Evolutionary conservation across 2,329 filamentous ascomycete species (phyloP).

Genomic region (Talaromyces pinophilus): DNA sequence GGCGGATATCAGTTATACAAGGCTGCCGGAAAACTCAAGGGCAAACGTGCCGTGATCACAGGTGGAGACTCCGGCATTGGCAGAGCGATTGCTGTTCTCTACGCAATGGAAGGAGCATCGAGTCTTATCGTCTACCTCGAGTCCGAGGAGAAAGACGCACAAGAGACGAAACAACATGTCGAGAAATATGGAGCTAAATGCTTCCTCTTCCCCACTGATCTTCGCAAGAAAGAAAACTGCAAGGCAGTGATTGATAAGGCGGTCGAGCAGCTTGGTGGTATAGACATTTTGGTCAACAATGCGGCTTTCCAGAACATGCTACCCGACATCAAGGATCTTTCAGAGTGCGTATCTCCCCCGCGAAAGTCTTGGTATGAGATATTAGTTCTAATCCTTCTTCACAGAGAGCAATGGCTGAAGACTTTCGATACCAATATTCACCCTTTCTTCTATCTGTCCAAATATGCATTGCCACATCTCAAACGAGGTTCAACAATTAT

Average conservation of each 20-base stretch:
- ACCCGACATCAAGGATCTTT: conserved; percentile 68
- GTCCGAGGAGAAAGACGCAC: conserved; percentile 73
- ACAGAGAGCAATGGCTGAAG: conserved; percentile 72
- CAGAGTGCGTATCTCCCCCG: conserved; percentile 56
- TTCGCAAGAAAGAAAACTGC: conserved; percentile 68
- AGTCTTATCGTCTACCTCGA: conserved; percentile 72
- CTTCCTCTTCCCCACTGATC: conserved; percentile 63
- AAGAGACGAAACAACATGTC: conserved; percentile 70
- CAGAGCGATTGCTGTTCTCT: conserved; percentile 72
- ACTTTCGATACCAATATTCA: conserved; percentile 86
- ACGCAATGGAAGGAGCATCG: conserved; percentile 77
- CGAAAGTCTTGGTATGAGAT: too few relatives aligned
- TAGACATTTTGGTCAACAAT: conserved; percentile 71
- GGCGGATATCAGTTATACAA: conserved; percentile 71
- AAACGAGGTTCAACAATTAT: conserved; percentile 73
- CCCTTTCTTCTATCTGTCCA: conserved; percentile 76
- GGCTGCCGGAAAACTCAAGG: conserved; percentile 72
- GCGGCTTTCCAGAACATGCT: conserved; percentile 74
- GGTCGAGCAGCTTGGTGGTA: conserved; percentile 63
- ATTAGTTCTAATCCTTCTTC: background rate
- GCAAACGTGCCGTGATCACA: conserved; percentile 76
- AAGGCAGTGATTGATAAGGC: conserved; percentile 68
- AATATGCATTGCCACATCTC: conserved; percentile 75
- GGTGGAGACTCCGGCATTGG: conserved; percentile 81
- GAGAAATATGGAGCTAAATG: conserved; percentile 68